Percentiles rank a stretch among this genome's conserved stretches.
Evolutionary conservation across 2,329 filamentous ascomycete species (phyloP).

Genomic region (Venturia oleaginea): DNA sequence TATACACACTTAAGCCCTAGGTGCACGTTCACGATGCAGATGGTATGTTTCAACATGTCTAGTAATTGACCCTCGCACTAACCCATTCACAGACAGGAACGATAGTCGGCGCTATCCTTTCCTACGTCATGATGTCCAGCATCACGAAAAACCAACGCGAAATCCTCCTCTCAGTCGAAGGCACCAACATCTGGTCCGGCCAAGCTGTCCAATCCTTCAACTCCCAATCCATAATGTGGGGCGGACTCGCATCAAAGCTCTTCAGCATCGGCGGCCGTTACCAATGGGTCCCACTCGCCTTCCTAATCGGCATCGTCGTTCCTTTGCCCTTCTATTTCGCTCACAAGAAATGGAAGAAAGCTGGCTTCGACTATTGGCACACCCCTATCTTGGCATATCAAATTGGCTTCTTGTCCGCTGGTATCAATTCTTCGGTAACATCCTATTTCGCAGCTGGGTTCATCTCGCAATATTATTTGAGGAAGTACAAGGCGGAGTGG

Average conservation of each 20-base stretch:
- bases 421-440: conserved; percentile 32
- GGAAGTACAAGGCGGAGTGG: conserved; percentile 26
- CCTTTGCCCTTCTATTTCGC: conserved; percentile 25
- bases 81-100: conserved; percentile 18
- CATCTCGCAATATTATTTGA: conserved; percentile 28
- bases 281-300: conserved; percentile 29
- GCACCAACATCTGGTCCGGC: conserved; percentile 38
- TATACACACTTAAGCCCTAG: conserved; percentile 32
- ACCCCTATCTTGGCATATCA: conserved; percentile 35
- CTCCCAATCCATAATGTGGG: conserved; percentile 18
- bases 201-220: conserved; percentile 37
- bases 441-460: conserved; percentile 28
- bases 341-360: conserved; percentile 9
- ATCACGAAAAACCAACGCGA: conserved; percentile 34
- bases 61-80: not conserved
- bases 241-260: conserved; percentile 7
- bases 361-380: conserved; percentile 29
- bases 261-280: conserved; percentile 31
- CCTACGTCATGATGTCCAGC: conserved; percentile 37
- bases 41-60: conserved; percentile 18
- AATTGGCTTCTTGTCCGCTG: conserved; percentile 35
- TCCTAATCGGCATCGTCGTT: conserved; percentile 32
- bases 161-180: conserved; percentile 32
- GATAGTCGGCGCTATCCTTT: conserved; percentile 31
- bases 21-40: conserved; percentile 35